Evolutionary conservation across 164 flowering plant species (phyloP).

Genomic region (Piper betle): DNA sequence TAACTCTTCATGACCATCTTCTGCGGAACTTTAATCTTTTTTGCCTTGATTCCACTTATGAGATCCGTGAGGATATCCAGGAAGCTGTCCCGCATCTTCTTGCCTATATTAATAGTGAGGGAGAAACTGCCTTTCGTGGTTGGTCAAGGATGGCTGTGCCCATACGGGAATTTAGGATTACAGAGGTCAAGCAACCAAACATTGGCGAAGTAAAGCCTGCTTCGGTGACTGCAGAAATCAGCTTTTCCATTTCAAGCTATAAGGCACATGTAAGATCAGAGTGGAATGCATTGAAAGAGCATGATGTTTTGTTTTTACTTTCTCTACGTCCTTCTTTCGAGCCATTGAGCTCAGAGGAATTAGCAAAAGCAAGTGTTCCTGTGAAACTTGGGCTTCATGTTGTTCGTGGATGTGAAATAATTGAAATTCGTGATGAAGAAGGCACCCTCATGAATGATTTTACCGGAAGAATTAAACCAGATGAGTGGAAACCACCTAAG

Average conservation of each 20-base stretch:
- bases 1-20: constrained; percentile 96
- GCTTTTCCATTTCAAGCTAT: constrained; percentile 81
- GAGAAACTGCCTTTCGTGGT: constrained; percentile 95
- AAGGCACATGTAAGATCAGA: constrained; percentile 78
- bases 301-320: constrained; percentile 91
- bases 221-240: constrained; percentile 80
- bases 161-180: constrained; percentile 61
- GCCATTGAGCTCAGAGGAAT: constrained; percentile 86
- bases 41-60: constrained; percentile 97
- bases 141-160: constrained; percentile 99
- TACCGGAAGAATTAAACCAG: constrained; percentile 84
- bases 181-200: constrained; percentile 89
- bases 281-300: constrained; percentile 95
- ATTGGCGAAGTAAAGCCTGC: constrained; percentile 98
- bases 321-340: constrained; percentile 86
- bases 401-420: constrained; percentile 95
- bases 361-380: constrained; percentile 74
- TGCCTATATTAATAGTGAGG: constrained; percentile 84
- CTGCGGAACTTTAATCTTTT: constrained; percentile 93
- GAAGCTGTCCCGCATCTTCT: constrained; percentile 97
- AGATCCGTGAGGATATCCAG: constrained; percentile 97
- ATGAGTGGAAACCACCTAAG: constrained; percentile 99
- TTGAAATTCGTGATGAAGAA: constrained; percentile 94
- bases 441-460: constrained; percentile 98
- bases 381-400: constrained; percentile 88